These are phyloP conservation scores for Tricholoma saponaceum DNA, from an alignment of 768 basidiomycete genomes.

Conservation along the genomic window DNA sequence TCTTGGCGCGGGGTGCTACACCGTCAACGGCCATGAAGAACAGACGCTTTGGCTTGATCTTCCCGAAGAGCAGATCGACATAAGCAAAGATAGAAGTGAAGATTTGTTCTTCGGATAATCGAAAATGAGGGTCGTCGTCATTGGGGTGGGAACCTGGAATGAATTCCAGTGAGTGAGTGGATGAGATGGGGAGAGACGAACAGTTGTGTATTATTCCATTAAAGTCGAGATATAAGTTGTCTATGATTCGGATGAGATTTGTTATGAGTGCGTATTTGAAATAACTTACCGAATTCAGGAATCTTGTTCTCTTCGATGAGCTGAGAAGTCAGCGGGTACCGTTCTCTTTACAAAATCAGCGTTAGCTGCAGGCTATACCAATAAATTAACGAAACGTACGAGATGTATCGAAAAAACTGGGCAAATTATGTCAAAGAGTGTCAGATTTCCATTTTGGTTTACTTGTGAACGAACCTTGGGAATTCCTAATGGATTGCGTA, in stretches of 20 bases:
- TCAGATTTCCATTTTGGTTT: neutral
- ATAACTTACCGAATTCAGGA: slow-evolving; percentile 83
- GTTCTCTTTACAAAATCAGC: slow-evolving; percentile 55
- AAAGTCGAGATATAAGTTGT: slow-evolving; percentile 92
- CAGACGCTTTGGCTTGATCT: slow-evolving; percentile 95
- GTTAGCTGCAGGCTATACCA: neutral
- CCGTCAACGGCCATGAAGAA: slow-evolving; percentile 99
- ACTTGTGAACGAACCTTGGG: slow-evolving; percentile 49
- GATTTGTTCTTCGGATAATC: slow-evolving; percentile 94
- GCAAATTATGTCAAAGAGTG: slow-evolving; percentile 11
- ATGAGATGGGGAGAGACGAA: slow-evolving; percentile 19
- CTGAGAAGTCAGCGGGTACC: slow-evolving; percentile 97
- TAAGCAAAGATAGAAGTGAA: slow-evolving; percentile 96
- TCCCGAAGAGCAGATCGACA: slow-evolving; percentile 93
- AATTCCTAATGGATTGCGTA: slow-evolving; percentile 37
- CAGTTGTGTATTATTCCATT: slow-evolving; percentile 92
- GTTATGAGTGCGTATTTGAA: neutral
- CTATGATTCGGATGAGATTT: slow-evolving; percentile 28
- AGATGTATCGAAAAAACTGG: slow-evolving; percentile 96
- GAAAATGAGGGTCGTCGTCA: slow-evolving; percentile 93
- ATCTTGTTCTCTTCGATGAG: slow-evolving; percentile 98
- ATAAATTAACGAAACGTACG: slow-evolving; percentile 45
- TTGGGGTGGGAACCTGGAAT: slow-evolving; percentile 87
- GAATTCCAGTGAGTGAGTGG: neutral
- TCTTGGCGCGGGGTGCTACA: slow-evolving; percentile 95